phyloP scores from a whole-genome alignment of 345 rosid species.

The Abelmoschus esculentus region DNA sequence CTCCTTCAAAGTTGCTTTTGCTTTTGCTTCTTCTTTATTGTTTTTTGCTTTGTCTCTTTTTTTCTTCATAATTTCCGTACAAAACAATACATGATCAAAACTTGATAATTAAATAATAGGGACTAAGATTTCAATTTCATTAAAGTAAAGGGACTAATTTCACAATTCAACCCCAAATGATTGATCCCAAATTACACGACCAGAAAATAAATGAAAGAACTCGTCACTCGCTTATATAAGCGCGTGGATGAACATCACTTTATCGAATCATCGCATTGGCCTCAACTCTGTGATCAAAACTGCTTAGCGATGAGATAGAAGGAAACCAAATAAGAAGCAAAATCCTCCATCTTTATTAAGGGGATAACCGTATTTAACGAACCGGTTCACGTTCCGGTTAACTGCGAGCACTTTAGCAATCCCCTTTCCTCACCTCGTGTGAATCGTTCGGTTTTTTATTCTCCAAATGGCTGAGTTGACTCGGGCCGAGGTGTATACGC shows the following conservation, averaged over 20 bases:
- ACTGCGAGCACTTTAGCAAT: background rate
- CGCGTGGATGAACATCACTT: conserved; percentile 13
- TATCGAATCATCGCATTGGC: too few relatives aligned
- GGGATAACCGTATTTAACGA: conserved; percentile 5
- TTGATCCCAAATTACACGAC: background rate
- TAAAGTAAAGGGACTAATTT: background rate
- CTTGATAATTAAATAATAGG: too few relatives aligned
- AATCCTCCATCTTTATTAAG: background rate
- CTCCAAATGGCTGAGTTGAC: conserved; percentile 80
- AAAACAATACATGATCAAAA: too few relatives aligned
- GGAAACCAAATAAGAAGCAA: background rate
- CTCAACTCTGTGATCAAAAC: background rate
- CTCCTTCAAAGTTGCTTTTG: too few relatives aligned
- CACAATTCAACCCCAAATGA: background rate
- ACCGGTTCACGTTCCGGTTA: conserved; percentile 2
- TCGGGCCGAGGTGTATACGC: conserved; percentile 72
- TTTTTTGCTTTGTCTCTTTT: too few relatives aligned
- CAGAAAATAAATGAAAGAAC: background rate
- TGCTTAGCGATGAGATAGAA: background rate
- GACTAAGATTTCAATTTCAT: background rate
- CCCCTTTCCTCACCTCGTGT: background rate
- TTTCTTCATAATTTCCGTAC: too few relatives aligned
- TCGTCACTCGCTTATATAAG: background rate
- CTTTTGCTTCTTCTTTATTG: too few relatives aligned
- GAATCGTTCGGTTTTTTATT: background rate